Evolutionary conservation across 352 stramenopile genomes (phyloP).

Genomic region (Pythium aquatile): DNA sequence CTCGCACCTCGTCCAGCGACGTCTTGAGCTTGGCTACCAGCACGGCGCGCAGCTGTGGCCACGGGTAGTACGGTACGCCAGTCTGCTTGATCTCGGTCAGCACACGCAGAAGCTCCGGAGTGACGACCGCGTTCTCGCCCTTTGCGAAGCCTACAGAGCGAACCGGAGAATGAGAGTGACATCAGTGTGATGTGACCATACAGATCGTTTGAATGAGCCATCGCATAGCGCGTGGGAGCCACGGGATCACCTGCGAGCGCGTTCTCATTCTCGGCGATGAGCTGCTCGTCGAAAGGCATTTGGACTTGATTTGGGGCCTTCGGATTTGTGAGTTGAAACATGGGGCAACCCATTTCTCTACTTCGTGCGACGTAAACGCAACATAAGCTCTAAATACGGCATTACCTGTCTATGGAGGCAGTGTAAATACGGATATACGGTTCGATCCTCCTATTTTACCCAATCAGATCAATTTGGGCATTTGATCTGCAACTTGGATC

Average conservation of each 20-base stretch:
- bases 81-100: constrained; percentile 67
- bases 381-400: constrained; percentile 3
- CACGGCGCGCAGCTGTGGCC: constrained; percentile 66
- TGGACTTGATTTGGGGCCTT: not conserved
- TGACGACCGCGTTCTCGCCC: constrained; percentile 41
- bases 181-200: not conserved
- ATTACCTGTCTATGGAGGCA: not conserved
- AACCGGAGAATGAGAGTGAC: not conserved
- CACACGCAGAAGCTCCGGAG: constrained; percentile 54
- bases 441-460: not conserved
- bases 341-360: constrained; percentile 4
- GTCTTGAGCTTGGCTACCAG: constrained; percentile 54
- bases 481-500: not conserved
- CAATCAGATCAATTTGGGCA: not conserved
- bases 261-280: constrained; percentile 69
- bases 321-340: not conserved
- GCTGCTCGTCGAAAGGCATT: constrained; percentile 36
- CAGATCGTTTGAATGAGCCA: constrained; percentile 13
- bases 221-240: not conserved
- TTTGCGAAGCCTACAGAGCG: constrained; percentile 46
- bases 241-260: constrained; percentile 47
- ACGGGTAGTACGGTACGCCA: constrained; percentile 72
- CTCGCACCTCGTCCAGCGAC: constrained; percentile 57
- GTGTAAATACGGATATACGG: not conserved
- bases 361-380: constrained; percentile 13